Evolutionary conservation across 768 basidiomycete genomes (phyloP).

Genomic region (Suillus occidentalis): DNA sequence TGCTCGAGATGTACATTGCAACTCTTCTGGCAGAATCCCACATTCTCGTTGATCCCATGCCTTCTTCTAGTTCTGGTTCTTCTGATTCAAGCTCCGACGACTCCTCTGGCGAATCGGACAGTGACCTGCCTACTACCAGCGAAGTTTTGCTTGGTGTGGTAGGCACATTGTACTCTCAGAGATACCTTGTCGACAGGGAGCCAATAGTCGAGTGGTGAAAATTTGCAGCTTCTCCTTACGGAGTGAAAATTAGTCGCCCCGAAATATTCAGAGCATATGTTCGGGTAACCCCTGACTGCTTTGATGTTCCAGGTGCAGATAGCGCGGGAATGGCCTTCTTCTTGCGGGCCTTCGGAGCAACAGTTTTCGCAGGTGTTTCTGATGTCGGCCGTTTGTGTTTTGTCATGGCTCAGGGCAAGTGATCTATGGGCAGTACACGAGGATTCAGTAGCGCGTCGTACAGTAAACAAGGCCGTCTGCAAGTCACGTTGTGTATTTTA

Average conservation of each 20-base stretch:
- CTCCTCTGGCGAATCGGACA: not conserved
- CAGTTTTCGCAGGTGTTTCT: no score
- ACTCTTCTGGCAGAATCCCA: not conserved
- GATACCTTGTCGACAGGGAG: not conserved
- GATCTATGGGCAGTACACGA: not conserved
- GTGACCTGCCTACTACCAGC: not conserved
- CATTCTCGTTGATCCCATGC: not conserved
- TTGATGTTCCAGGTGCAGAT: no score
- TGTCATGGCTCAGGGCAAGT: not conserved
- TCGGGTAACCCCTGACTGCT: no score
- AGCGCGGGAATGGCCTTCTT: no score
- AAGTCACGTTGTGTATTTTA: not conserved
- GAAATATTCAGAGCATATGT: no score
- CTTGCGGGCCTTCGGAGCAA: no score
- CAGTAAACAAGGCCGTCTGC: not conserved
- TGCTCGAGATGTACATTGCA: not conserved
- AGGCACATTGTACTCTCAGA: not conserved
- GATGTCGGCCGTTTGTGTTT: not conserved
- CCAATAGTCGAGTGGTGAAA: no score
- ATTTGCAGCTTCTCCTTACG: no score
- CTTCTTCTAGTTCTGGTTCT: constrained; percentile 2
- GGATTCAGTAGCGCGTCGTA: not conserved
- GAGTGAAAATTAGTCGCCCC: no score
- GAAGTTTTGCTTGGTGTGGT: not conserved
- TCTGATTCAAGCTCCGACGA: not conserved